Conservation (phyloP, 148 eudicot genomes). For the Vaccinium corymbosum region DNA sequence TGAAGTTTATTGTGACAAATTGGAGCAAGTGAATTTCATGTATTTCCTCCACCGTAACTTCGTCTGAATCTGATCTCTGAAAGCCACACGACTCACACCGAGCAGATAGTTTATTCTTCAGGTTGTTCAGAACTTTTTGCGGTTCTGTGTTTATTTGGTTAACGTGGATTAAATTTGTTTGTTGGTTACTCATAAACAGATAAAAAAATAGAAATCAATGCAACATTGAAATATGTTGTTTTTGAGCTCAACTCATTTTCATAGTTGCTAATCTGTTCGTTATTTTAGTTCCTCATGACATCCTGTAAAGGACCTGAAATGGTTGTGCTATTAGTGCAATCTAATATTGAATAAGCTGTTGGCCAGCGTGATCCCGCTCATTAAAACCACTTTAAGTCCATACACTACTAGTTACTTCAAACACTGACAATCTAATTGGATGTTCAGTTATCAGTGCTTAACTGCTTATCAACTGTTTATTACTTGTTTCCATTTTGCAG, state of each 20-base stretch:
- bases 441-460: not conserved
- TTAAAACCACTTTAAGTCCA: not conserved
- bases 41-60: not conserved
- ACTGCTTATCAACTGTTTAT: not conserved
- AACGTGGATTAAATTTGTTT: not conserved
- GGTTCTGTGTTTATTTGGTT: not conserved
- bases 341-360: not conserved
- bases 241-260: not conserved
- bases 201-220: not conserved
- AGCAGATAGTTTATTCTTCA: not conserved
- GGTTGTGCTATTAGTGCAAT: not conserved
- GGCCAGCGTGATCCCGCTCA: not conserved
- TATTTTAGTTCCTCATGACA: not conserved
- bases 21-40: not conserved
- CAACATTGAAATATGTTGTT: not conserved
- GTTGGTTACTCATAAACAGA: not conserved
- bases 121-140: not conserved
- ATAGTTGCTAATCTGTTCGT: not conserved
- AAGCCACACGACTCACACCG: not conserved
- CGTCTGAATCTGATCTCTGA: not conserved
- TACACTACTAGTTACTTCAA: not conserved
- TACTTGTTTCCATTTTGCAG: slow-evolving; percentile 32
- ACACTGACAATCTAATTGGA: not conserved
- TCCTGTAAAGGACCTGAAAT: not conserved
- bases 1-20: too few species aligned